A percentile compares a stretch with the other conserved stretches of the same genome.
phyloP scores from a whole-genome alignment of 2,329 filamentous ascomycete species.

The Ascomycota sp. region DNA sequence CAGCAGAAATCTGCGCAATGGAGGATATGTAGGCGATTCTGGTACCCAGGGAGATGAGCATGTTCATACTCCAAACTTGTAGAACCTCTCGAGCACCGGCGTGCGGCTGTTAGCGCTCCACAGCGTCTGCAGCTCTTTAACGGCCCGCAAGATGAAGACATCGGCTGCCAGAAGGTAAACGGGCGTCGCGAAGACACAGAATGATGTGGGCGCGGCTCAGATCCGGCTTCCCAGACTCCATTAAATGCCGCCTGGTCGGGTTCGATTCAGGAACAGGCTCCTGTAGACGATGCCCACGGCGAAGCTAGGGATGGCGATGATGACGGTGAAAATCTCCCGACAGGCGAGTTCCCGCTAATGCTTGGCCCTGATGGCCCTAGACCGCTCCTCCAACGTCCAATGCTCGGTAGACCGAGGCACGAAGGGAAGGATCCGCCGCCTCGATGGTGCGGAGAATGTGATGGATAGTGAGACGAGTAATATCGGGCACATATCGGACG shows the following conservation, averaged over 20 bases:
- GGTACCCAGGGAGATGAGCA: slow-evolving; percentile 76
- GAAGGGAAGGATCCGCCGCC: slow-evolving; percentile 43
- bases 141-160: slow-evolving; percentile 58
- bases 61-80: slow-evolving; percentile 93
- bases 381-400: slow-evolving; percentile 66
- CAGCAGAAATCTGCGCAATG: slow-evolving; percentile 45
- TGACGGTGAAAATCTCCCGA: slow-evolving; percentile 48
- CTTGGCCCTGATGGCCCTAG: slow-evolving; percentile 46
- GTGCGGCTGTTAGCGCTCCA: slow-evolving; percentile 61
- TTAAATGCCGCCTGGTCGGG: slow-evolving; percentile 40
- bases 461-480: slow-evolving; percentile 54
- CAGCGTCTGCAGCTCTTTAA: slow-evolving; percentile 58
- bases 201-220: slow-evolving; percentile 61
- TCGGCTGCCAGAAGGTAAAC: slow-evolving; percentile 78
- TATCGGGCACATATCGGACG: slow-evolving; percentile 47
- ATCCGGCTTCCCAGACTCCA: slow-evolving; percentile 49
- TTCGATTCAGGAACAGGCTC: slow-evolving; percentile 48
- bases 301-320: slow-evolving; percentile 63
- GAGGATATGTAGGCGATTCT: slow-evolving; percentile 76
- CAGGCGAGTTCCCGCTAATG: slow-evolving; percentile 49
- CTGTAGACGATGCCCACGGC: slow-evolving; percentile 81
- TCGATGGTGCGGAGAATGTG: slow-evolving; percentile 50
- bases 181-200: slow-evolving; percentile 65
- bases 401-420: slow-evolving; percentile 53
- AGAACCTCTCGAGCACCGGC: slow-evolving; percentile 56